Base-by-base conservation (phyloP, 306 rosid genomes). In the Ammopiptanthus mongolicus region DNA sequence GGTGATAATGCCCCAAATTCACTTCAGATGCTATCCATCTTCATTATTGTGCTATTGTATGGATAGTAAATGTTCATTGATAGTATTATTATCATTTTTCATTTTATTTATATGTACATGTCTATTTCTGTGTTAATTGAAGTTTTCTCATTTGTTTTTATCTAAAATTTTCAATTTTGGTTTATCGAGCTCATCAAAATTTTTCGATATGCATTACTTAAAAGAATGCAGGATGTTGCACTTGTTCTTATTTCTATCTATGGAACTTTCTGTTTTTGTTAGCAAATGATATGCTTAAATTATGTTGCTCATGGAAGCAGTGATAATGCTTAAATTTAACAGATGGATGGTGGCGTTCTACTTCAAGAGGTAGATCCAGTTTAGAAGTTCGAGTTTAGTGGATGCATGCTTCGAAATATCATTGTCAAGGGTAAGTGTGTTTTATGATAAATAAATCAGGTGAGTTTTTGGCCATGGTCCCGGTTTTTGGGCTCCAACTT, bases 381-480 rank as follows among this genome's bases (percentile, higher is more conserved):
- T 31, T 41, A 68, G 56, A 62, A 72, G 78, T 73, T 66, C 17
- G 71, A 74, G 34, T 69, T 71, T 33, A 29, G 65, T 39, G 18
- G 78, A 36, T 53, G 80, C 58, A 36, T 61, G 74, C 55, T 65
- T 66, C 47, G 62, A 33, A 60, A 60, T 71, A 61, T 60, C 75
- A 29, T 44, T 62, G 47, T 67, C 76, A 80, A 75, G 46, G 63
- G 56, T 58, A 62, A 52, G 79, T 59, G 33, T 72, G 71, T 36
- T 58, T 48, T 41, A 56, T 59, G 58, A 56, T 25, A 56, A 75
- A 56, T 65, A 77, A 75, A 69, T 70, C 62, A 36, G 48, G 62
- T 23, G 33, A 36, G 17, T 44, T 11, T 79, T 51, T 37, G 47
- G 81, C 41, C 58, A 25, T 69, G 65, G 14, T 56, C 69, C 62